Conservation (phyloP, 768 basidiomycete species). For the Termitomyces sp. region DNA sequence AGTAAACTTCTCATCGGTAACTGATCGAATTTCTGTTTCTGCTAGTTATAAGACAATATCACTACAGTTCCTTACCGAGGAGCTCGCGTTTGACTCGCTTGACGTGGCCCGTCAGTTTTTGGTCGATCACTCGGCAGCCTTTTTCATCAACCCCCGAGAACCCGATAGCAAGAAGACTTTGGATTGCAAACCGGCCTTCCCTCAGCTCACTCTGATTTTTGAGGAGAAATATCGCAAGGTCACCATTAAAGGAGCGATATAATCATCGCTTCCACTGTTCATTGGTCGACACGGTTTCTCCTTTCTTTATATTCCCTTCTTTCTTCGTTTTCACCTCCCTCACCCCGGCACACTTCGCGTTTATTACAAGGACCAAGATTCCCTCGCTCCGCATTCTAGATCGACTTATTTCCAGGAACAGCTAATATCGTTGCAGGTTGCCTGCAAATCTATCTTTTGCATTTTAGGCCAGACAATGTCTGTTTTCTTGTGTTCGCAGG, state of each 20-base stretch:
- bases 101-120: constrained; percentile 67
- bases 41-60: constrained; percentile 79
- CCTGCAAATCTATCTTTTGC: constrained; percentile 5
- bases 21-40: neutral
- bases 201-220: constrained; percentile 55
- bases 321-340: constrained; percentile 16
- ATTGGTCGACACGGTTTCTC: constrained; percentile 2
- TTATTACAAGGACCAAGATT: constrained; percentile 5
- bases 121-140: constrained; percentile 57
- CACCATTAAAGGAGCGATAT: constrained; percentile 91
- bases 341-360: constrained; percentile 2
- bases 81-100: constrained; percentile 78
- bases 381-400: constrained; percentile 1
- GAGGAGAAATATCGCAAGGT: constrained; percentile 85
- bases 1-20: neutral
- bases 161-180: constrained; percentile 60
- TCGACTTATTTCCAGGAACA: neutral
- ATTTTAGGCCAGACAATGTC: neutral
- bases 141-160: constrained; percentile 59
- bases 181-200: constrained; percentile 64
- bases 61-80: constrained; percentile 70
- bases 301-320: constrained; percentile 16
- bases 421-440: constrained; percentile 12
- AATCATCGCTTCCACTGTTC: constrained; percentile 20
- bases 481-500: constrained; percentile 4